Conservation (phyloP, 208 protist genomes). For the Trypanosoma mega region DNA sequence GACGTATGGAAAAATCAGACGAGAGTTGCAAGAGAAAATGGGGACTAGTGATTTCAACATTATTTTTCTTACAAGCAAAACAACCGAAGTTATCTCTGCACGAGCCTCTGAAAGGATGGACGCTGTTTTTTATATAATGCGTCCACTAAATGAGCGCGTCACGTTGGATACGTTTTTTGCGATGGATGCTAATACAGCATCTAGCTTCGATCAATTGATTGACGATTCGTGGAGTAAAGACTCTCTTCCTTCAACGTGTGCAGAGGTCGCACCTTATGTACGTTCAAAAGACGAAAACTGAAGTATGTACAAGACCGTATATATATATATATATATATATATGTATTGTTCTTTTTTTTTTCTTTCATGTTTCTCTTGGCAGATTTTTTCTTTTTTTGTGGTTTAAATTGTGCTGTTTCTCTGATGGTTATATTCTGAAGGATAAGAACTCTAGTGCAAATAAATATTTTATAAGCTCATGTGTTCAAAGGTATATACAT, state of each 20-base stretch:
- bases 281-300: conserved; percentile 7
- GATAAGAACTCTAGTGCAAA: no score
- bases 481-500: background rate
- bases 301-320: conserved; percentile 7
- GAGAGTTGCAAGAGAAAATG: conserved; percentile 25
- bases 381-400: no score
- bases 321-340: conserved; percentile 15
- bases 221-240: conserved; percentile 7
- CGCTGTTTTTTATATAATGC: conserved; percentile 40
- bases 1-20: conserved; percentile 70
- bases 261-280: background rate
- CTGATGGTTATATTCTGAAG: no score
- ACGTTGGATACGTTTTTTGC: conserved; percentile 41
- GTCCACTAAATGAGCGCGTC: conserved; percentile 51
- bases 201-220: conserved; percentile 46
- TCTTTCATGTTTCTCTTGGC: background rate
- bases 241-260: background rate
- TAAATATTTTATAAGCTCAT: no score
- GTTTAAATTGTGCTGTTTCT: no score
- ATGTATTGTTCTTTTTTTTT: conserved; percentile 2
- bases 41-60: conserved; percentile 28
- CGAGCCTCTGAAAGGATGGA: conserved; percentile 44
- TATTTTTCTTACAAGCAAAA: conserved; percentile 59
- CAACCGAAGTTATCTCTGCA: conserved; percentile 52
- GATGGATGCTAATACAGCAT: conserved; percentile 35